Evolutionary conservation across 176 grass and related monocot genomes (phyloP), one percentile per base, ranked within the genome.

Genomic region (Sorghum bicolor): DNA sequence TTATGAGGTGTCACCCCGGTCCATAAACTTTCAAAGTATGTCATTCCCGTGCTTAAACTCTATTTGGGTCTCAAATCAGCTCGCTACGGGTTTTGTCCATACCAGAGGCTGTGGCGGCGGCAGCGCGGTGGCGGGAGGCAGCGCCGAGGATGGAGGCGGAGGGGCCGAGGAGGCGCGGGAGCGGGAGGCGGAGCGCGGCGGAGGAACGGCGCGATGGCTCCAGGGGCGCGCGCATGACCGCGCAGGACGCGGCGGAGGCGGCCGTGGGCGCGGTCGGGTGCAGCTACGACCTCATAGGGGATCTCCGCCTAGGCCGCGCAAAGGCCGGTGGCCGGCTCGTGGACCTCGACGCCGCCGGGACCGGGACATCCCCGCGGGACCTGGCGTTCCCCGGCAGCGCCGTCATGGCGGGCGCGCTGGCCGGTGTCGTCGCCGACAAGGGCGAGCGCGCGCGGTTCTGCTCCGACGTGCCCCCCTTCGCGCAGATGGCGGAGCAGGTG

Each of bases 401-500:
- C 65, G 88, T 87, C 29, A 84, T 92, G 1, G 17, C 44, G 8
- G 82, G 40, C 84, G 95, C 80, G 10, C 88, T 92, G 6, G 70
- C 40, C 58, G 88, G 66, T 24, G 87, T 97, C 66, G 89, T 87
- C 81, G 88, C 89, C 64, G 95, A 92, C 41, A 92, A 92, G 86
- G 95, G 95, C 25, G 92, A 92, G 86, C 84, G 88, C 70, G 78
- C 79, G 63, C 79, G 90, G 24, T 97, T 91, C 82, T 86, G 90
- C 53, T 94, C 92, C 72, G 92, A 97, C 69, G 82, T 88, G n/a
- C 75, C 94, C 20, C 81, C 94, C 38, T 97, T 97, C 68, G 32
- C 67, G 13, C 73, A 97, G 90, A 97, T 97, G 95, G 84, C 95
- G 39, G 92, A 97, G 90, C 86, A 87, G 78, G 77, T 92, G 62